Base-by-base conservation (phyloP, 1,284 basidiomycete species). In the Somion occarium region DNA sequence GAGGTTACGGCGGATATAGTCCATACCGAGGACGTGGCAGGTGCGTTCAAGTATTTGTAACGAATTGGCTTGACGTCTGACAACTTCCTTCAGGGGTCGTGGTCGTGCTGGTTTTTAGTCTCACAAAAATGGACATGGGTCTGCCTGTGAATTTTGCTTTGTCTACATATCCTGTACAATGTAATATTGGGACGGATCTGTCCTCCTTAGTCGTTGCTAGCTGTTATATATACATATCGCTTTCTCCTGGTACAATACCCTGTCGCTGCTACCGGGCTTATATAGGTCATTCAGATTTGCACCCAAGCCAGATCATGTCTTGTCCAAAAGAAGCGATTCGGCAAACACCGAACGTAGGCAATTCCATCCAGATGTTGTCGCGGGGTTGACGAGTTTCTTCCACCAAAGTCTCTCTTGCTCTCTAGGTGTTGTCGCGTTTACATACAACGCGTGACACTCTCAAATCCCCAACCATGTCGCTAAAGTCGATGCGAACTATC, bases 21-120 rank as follows among this genome's bases (percentile, higher is more conserved):
- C 91, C 91, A 46, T 93, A 92, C 68, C 76, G 88, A 65, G 77
- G 85, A 47, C 83, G 91, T 58, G 89, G 89, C 62, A 82, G 91
- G 89, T 91, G 65, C 71, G 83, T 67, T 19, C 24, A 22, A 15
- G 18, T 44, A 34, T n/a, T 30, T n/a, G 18, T 23, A 27, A 24
- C 3, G 42, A 41, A 9, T 38, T 44, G 15, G 23, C 12, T 22
- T 19, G 38, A 34, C n/a, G 38, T 44, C 0, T 44, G 38, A 34
- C 48, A 49, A 55, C 52, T 46, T 49, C 43, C 30, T 50, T 20
- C 64, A 88, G 85, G 71, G 85, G 85, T 52, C 71, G 85, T 59
- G 85, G 84, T 57, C 82, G 86, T 59, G n/a, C n/a, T n/a, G 86
- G 86, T 45, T 84, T 69, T 61, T 88, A 67, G 75, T 27, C 27